These are phyloP conservation scores for Hypoxylon cercidicola DNA, from an alignment of 495 filamentous ascomycete genomes.

Conservation along the genomic window DNA sequence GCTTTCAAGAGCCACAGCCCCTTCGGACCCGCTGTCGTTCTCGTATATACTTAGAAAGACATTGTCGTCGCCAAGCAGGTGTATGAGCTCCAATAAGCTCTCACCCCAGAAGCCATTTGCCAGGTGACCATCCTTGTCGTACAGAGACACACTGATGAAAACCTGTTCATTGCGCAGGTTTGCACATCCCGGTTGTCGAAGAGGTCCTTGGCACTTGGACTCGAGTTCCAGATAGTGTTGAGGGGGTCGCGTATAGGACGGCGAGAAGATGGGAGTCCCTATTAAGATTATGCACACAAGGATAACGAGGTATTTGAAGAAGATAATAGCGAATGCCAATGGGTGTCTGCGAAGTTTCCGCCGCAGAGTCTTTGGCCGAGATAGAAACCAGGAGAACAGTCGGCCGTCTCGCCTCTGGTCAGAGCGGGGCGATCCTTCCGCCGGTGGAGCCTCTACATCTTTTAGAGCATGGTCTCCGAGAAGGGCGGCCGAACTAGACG, in stretches of 20 bases:
- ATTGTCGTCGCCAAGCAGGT: conserved; percentile 66
- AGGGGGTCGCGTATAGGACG: conserved; percentile 67
- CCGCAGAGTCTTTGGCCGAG: conserved; percentile 28
- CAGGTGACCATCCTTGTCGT: conserved; percentile 66
- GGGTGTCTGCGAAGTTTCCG: conserved; percentile 34
- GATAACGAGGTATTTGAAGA: conserved; percentile 29
- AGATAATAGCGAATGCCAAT: conserved; percentile 1
- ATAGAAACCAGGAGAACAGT: conserved; percentile 29
- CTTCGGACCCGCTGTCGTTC: conserved; percentile 68
- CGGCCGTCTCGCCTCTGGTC: conserved; percentile 23
- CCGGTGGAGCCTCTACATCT: conserved; percentile 15
- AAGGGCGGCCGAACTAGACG: conserved; percentile 30
- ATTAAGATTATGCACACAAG: conserved; percentile 44
- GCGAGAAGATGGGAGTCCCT: conserved; percentile 63
- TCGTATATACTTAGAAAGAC: conserved; percentile 74
- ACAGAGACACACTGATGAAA: conserved; percentile 80
- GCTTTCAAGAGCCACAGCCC: conserved; percentile 52
- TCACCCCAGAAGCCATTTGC: conserved; percentile 74
- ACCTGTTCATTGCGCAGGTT: conserved; percentile 74
- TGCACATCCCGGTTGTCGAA: conserved; percentile 61
- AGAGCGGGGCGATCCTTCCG: conserved; percentile 8
- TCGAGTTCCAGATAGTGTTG: conserved; percentile 55
- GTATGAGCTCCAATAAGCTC: conserved; percentile 69
- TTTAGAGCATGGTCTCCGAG: conserved; percentile 26
- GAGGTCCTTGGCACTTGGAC: conserved; percentile 31